Conservation (phyloP, 129 eudicot genomes). For the Arctium lappa region DNA sequence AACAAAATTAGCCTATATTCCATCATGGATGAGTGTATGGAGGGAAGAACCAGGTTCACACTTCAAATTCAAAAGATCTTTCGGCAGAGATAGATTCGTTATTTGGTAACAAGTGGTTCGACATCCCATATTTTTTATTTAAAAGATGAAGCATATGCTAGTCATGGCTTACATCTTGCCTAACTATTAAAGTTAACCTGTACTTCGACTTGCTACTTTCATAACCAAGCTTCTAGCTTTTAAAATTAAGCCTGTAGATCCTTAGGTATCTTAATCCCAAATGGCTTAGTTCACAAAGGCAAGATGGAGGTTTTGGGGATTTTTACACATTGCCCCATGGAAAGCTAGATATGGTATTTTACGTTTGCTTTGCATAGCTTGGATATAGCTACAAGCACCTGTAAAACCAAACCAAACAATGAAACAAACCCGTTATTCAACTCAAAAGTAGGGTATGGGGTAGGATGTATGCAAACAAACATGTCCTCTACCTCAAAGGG, state of each 20-base stretch:
- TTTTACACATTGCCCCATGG: not conserved
- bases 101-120: conserved; percentile 16
- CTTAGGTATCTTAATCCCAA: no score
- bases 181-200: not conserved
- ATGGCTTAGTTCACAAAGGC: no score
- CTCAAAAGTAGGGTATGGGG: not conserved
- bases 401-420: not conserved
- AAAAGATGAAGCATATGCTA: not conserved
- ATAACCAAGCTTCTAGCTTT: not conserved
- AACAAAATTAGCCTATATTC: conserved; percentile 17
- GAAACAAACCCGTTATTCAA: not conserved
- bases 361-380: not conserved
- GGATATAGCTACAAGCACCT: not conserved
- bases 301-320: not conserved
- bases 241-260: not conserved
- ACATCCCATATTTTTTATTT: not conserved
- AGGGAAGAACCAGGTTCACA: conserved; percentile 25
- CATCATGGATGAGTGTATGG: not conserved
- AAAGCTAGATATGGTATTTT: not conserved
- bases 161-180: not conserved
- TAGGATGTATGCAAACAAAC: not conserved
- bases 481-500: not conserved
- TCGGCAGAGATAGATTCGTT: conserved; percentile 24
- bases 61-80: not conserved
- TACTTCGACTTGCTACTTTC: not conserved